phyloP scores from a whole-genome alignment of 208 protist genomes.

The Wallacemonas collosoma region DNA sequence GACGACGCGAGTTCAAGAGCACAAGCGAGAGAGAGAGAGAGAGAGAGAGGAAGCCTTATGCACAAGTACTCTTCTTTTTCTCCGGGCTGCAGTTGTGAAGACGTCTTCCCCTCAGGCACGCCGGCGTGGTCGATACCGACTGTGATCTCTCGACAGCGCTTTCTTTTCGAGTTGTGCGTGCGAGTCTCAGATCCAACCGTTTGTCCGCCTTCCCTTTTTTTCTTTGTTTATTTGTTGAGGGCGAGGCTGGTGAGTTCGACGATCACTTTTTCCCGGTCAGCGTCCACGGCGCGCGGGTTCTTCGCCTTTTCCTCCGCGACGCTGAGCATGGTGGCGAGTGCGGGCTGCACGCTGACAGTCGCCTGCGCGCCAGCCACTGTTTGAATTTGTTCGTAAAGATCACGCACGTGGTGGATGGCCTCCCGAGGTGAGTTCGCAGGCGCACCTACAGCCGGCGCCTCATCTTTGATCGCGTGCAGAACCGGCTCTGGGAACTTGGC shows the following conservation, averaged over 20 bases:
- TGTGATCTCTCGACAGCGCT: too few species aligned
- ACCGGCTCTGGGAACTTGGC: conserved; percentile 86
- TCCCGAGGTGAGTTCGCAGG: background rate
- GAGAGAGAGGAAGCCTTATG: too few species aligned
- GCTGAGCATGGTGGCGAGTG: conserved; percentile 37
- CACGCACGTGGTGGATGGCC: conserved; percentile 24
- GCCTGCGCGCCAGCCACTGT: conserved; percentile 19
- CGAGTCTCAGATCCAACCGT: too few species aligned
- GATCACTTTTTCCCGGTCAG: conserved; percentile 33
- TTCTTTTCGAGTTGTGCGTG: too few species aligned
- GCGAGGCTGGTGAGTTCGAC: conserved; percentile 47
- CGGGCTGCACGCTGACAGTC: conserved; percentile 42
- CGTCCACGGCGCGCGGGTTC: conserved; percentile 28
- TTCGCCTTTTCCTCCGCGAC: conserved; percentile 26
- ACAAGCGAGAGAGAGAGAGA: too few species aligned
- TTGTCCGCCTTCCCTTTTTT: conserved; percentile 6
- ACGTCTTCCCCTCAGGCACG: too few species aligned
- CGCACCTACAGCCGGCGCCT: conserved; percentile 31
- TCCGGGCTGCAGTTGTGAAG: too few species aligned
- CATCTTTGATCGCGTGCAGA: conserved; percentile 62
- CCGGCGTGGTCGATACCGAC: too few species aligned
- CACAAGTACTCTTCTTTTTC: too few species aligned
- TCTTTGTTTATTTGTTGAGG: background rate
- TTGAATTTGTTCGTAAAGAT: conserved; percentile 31
- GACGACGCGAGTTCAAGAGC: too few species aligned